Evolutionary conservation across 352 stramenopile species (phyloP), one percentile per base, ranked within the genome.

Genomic region (Phytophthora brassicae): DNA sequence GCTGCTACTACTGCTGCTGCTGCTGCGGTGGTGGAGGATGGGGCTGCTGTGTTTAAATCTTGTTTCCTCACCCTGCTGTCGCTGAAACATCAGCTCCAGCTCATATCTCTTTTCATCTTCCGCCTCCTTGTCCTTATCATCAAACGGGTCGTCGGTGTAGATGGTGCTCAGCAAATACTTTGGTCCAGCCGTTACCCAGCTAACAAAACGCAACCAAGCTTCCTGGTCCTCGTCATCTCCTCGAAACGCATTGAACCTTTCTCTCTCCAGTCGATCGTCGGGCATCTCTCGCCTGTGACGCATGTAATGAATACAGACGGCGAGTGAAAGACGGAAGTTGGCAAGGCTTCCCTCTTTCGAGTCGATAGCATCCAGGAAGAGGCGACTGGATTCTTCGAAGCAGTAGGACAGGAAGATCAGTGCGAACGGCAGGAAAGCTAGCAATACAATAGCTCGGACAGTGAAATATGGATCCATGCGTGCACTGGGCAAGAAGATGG

Each of bases 281-380:
- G 84, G 86, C 86, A 95, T 95, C 31, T 92, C 83, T 4, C 81
- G 59, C 55, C 72, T 72, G 58, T 95, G 84, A 36, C 86, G 86
- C 46, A 92, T 28, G 66, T 91, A 95, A 60, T 95, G 86, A 60
- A 95, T 87, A 44, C 90, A 89, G 52, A 93, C 84, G 29, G 79
- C 76, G 47, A 95, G 70, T 29, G 84, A 87, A 41, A 95, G 80
- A 16, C 86, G 84, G 46, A 95, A 95, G 61, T 94, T 93, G 74
- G 68, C 74, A 46, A 95, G 64, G 56, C 76, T 83, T 26, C 86
- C 86, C 58, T 95, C 84, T 60, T 72, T 88, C 68, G 86, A 86
- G 77, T 94, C 78, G 56, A 95, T 88, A n/a, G 84, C 85, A 41
- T 95, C 86, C 43, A 88, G 60, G 65, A 95, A 94, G 38, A 95